Conservation (phyloP, 2,329 filamentous ascomycete genomes). For the Beauveria asiatica region DNA sequence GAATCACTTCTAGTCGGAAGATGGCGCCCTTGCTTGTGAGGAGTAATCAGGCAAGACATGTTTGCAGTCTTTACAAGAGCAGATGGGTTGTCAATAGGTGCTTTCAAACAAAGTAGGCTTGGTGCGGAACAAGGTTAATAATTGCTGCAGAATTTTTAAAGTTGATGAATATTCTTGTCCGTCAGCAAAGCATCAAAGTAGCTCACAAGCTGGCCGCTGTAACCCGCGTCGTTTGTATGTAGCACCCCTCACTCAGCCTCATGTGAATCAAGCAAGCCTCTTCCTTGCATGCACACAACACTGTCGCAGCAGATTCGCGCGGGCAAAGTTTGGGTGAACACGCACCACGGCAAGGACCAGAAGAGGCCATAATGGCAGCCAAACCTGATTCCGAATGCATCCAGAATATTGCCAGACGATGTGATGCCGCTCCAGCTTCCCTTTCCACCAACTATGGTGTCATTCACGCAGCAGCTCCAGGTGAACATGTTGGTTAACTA, state of each 20-base stretch:
- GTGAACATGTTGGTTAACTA: background rate
- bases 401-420: background rate
- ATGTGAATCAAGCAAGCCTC: background rate
- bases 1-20: background rate
- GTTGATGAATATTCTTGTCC: too few relatives aligned
- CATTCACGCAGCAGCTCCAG: background rate
- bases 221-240: too few relatives aligned
- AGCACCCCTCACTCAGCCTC: too few relatives aligned
- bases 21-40: background rate
- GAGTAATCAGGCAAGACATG: too few relatives aligned
- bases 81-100: too few relatives aligned
- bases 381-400: background rate
- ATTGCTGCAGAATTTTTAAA: too few relatives aligned
- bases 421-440: background rate
- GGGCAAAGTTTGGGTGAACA: slow-evolving; percentile 51
- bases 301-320: slow-evolving; percentile 61
- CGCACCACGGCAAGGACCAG: slow-evolving; percentile 64
- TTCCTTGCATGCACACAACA: background rate
- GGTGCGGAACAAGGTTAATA: too few relatives aligned
- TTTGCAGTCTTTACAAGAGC: too few relatives aligned
- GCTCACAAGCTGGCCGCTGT: too few relatives aligned
- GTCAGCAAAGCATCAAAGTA: too few relatives aligned
- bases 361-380: slow-evolving; percentile 44
- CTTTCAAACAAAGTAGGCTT: too few relatives aligned
- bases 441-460: background rate